Evolutionary conservation across 495 filamentous ascomycete species (phyloP).

Genomic region (Aspergillus baeticus): DNA sequence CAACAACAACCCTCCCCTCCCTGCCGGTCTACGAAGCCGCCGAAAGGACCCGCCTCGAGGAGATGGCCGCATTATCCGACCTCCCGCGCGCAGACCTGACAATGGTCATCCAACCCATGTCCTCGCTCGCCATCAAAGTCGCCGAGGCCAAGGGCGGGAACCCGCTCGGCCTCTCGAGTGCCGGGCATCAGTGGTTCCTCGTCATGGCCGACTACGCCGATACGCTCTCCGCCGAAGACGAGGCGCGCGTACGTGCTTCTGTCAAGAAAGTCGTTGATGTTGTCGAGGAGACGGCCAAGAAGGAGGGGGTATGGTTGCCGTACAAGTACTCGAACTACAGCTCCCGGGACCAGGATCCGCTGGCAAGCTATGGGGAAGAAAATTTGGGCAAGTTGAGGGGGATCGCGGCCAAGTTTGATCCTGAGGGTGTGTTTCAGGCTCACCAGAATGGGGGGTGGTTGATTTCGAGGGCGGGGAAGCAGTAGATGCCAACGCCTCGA

Average conservation of each 20-base stretch:
- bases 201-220: conserved; percentile 11
- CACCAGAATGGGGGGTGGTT: conserved; percentile 17
- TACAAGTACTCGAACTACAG: conserved; percentile 17
- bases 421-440: conserved; percentile 43
- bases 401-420: conserved; percentile 43
- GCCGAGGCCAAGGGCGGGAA: background rate
- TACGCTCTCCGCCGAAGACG: background rate
- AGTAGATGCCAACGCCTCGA: no score
- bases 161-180: conserved; percentile 2
- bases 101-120: conserved; percentile 17
- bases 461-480: background rate
- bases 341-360: conserved; percentile 40
- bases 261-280: conserved; percentile 13
- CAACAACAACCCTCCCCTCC: conserved; percentile 15
- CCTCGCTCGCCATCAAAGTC: conserved; percentile 7
- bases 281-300: conserved; percentile 8
- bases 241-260: background rate
- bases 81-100: conserved; percentile 10
- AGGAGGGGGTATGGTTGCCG: conserved; percentile 9
- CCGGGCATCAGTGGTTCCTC: conserved; percentile 16
- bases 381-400: conserved; percentile 30
- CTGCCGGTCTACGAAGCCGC: conserved; percentile 18
- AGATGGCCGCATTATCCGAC: conserved; percentile 5
- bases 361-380: conserved; percentile 40
- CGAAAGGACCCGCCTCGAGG: conserved; percentile 11